A percentile compares a stretch with the other conserved stretches of the same genome.
These are phyloP conservation scores for Trichosporon sp. DNA, from an alignment of 1,284 basidiomycete genomes.

Conservation along the genomic window DNA sequence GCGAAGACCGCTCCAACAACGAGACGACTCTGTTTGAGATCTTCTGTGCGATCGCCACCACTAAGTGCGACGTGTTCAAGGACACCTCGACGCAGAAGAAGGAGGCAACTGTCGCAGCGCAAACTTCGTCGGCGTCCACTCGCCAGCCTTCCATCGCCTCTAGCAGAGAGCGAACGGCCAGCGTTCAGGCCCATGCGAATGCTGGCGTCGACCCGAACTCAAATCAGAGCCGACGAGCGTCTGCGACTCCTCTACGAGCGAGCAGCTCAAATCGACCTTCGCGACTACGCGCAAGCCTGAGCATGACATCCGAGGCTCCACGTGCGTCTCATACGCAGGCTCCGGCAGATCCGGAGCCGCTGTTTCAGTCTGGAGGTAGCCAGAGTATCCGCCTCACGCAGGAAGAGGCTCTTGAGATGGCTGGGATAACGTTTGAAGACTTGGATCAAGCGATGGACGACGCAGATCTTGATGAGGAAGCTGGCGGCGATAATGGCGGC, in stretches of 20 bases:
- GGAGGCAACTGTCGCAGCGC: background rate
- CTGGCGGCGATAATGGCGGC: background rate
- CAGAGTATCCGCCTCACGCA: slow-evolving; percentile 28
- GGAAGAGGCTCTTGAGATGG: slow-evolving; percentile 28
- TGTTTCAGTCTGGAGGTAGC: slow-evolving; percentile 26
- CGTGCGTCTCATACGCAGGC: background rate
- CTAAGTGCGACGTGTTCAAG: slow-evolving; percentile 37
- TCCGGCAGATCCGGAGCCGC: slow-evolving; percentile 15
- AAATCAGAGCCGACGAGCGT: background rate
- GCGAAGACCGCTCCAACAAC: slow-evolving; percentile 19
- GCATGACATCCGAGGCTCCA: slow-evolving; percentile 11
- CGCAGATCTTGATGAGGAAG: slow-evolving; percentile 6
- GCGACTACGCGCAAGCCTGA: slow-evolving; percentile 20
- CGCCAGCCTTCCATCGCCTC: background rate
- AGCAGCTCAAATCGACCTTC: background rate
- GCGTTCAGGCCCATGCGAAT: slow-evolving; percentile 4
- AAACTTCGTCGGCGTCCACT: background rate
- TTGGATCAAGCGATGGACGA: slow-evolving; percentile 31
- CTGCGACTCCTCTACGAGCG: background rate
- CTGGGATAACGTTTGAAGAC: slow-evolving; percentile 29
- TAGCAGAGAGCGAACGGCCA: background rate
- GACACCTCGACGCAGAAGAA: background rate
- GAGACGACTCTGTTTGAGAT: slow-evolving; percentile 35
- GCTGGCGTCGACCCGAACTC: slow-evolving; percentile 1
- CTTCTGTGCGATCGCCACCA: slow-evolving; percentile 47